These are phyloP conservation scores for Berberis thunbergii DNA, from an alignment of 164 flowering plant genomes.

Conservation along the genomic window DNA sequence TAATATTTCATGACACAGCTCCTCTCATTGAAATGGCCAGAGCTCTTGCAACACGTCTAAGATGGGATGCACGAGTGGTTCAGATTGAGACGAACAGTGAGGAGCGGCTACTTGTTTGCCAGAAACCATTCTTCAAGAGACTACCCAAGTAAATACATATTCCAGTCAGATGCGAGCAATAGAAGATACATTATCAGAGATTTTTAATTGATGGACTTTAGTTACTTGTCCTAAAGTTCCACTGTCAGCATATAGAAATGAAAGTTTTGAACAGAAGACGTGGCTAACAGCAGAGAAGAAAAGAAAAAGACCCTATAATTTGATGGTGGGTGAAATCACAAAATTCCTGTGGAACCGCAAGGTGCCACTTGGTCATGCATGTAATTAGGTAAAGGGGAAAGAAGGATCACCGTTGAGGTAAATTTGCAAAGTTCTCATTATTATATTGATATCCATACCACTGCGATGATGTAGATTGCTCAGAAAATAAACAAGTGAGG, in stretches of 20 bases:
- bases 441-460: too few species aligned
- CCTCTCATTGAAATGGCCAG: conserved; percentile 59
- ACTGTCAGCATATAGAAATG: conserved; percentile 8
- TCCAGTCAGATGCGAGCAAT: conserved; percentile 2
- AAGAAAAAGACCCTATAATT: not conserved
- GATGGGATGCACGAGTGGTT: conserved; percentile 92
- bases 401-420: not conserved
- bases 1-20: conserved; percentile 59
- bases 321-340: conserved; percentile 16
- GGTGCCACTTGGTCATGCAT: conserved; percentile 42
- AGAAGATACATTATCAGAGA: conserved; percentile 13
- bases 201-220: not conserved
- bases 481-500: too few species aligned
- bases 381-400: conserved; percentile 31
- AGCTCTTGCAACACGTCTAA: conserved; percentile 52
- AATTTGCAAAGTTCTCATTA: too few species aligned
- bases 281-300: conserved; percentile 13
- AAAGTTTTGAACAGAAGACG: conserved; percentile 25
- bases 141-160: conserved; percentile 28
- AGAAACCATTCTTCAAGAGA: conserved; percentile 82
- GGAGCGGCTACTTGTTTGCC: conserved; percentile 85
- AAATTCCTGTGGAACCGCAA: conserved; percentile 61
- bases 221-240: conserved; percentile 23
- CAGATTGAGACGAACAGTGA: conserved; percentile 71
- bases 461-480: too few species aligned